These are phyloP conservation scores for Penicillium silybi DNA, from an alignment of 495 filamentous ascomycete species.

Conservation along the genomic window DNA sequence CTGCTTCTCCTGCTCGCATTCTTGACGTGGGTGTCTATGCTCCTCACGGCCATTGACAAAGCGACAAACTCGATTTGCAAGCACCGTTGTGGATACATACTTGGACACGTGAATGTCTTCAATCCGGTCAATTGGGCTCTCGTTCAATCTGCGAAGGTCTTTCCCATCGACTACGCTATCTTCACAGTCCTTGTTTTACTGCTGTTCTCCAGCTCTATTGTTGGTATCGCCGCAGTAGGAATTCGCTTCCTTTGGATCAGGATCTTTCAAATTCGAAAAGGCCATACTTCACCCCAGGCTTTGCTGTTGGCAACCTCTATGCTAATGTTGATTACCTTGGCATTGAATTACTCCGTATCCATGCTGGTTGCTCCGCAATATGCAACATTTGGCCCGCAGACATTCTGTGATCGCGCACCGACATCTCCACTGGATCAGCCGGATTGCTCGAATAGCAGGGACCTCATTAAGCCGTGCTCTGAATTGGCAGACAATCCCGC, in stretches of 20 bases:
- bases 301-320: slow-evolving; percentile 88
- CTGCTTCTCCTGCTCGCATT: slow-evolving; percentile 67
- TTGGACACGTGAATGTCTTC: slow-evolving; percentile 88
- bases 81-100: slow-evolving; percentile 84
- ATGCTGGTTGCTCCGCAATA: slow-evolving; percentile 95
- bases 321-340: slow-evolving; percentile 81
- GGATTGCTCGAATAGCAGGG: slow-evolving; percentile 71
- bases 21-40: slow-evolving; percentile 83
- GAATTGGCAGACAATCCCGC: slow-evolving; percentile 59
- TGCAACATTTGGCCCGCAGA: slow-evolving; percentile 89
- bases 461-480: slow-evolving; percentile 74
- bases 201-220: slow-evolving; percentile 80
- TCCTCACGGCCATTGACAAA: slow-evolving; percentile 94
- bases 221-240: slow-evolving; percentile 79
- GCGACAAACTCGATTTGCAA: slow-evolving; percentile 92
- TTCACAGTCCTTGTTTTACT: slow-evolving; percentile 79
- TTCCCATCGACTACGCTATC: slow-evolving; percentile 88
- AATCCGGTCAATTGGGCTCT: slow-evolving; percentile 93
- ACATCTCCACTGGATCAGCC: slow-evolving; percentile 55
- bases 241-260: slow-evolving; percentile 94
- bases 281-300: slow-evolving; percentile 87
- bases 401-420: slow-evolving; percentile 72
- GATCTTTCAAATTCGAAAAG: slow-evolving; percentile 84
- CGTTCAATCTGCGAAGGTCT: slow-evolving; percentile 73
- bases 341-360: slow-evolving; percentile 84